A percentile compares a stretch with the other conserved stretches of the same genome.
Conservation (phyloP, 805 yeast species). For the Saccharomyces kudriavzevii region DNA sequence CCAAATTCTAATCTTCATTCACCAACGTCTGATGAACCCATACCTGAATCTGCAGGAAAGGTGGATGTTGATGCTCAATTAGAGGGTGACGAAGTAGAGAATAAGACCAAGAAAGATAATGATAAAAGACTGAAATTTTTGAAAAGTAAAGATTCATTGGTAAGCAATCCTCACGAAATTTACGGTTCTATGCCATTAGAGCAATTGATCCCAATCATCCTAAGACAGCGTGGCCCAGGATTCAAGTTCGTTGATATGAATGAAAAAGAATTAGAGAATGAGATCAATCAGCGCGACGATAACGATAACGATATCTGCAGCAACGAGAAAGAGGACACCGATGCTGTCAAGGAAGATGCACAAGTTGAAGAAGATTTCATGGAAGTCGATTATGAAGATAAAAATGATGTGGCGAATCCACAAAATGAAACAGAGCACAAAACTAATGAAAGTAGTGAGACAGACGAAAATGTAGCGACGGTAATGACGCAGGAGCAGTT, state of each 20-base stretch:
- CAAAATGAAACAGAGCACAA: neutral
- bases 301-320: slow-evolving; percentile 2
- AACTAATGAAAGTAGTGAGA: neutral
- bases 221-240: slow-evolving; percentile 45
- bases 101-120: slow-evolving; percentile 2
- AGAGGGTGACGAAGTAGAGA: neutral
- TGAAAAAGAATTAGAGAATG: slow-evolving; percentile 42
- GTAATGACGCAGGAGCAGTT: slow-evolving; percentile 33
- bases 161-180: slow-evolving; percentile 27
- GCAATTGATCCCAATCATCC: slow-evolving; percentile 51
- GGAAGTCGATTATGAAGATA: slow-evolving; percentile 8
- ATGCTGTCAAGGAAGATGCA: slow-evolving; percentile 1
- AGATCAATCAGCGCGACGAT: slow-evolving; percentile 26
- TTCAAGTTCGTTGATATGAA: slow-evolving; percentile 42
- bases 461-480: slow-evolving; percentile 14
- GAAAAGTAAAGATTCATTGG: slow-evolving; percentile 8
- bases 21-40: neutral
- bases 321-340: neutral
- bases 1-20: neutral
- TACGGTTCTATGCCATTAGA: slow-evolving; percentile 37
- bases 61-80: neutral
- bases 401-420: slow-evolving; percentile 2
- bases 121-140: neutral
- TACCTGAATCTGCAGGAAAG: slow-evolving; percentile 1
- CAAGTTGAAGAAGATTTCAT: slow-evolving; percentile 10